Evolutionary conservation across 2,329 filamentous ascomycete genomes (phyloP), one percentile per base, ranked within the genome.

Genomic region (Fusarium begoniae): DNA sequence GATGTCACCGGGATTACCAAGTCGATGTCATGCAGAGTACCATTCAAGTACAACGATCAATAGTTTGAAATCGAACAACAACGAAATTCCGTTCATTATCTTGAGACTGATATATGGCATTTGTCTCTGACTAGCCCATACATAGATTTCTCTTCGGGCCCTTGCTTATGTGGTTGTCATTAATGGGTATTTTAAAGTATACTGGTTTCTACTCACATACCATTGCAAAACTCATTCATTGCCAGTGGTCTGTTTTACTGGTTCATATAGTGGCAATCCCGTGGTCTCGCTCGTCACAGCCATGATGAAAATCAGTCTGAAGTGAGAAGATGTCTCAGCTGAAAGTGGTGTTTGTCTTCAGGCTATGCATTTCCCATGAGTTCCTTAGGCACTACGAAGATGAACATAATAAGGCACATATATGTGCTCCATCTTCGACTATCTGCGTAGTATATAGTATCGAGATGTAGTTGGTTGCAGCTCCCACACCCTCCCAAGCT

Each of bases 401-500:
- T 55, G 37, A 47, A 57, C 53, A 26, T 55, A 30, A 41, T 26
- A 41, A 41, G 15, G 20, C 35, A 65, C 61, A 51, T 61, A 59
- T 32, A 43, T 26, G 48, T 70, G 68, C 48, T 57, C 24, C 30
- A 50, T 64, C 47, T 60, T 26, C 37, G 17, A 38, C 32, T 43
- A 24, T 45, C 20, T 41, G 14, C 41, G 18, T 40, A 47, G 10
- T 32, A 18, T 8, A 26, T 30, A 14, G 26, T 22, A 47, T 30
- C 17, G 28, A 50, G 28, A 48, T 45, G 26, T 37, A 40, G 26
- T 47, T 37, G 47, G 48, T 54, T 44, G 50, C 55, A 51, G 54
- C 55, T 71, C 69, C 43, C 51, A 45, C 51, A 56, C 43, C 56
- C 40, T 57, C 44, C 47, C 24, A 66, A 66, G 18, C 35, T 28